phyloP scores from a whole-genome alignment of 345 rosid genomes.

The Orychophragmus violaceus region DNA sequence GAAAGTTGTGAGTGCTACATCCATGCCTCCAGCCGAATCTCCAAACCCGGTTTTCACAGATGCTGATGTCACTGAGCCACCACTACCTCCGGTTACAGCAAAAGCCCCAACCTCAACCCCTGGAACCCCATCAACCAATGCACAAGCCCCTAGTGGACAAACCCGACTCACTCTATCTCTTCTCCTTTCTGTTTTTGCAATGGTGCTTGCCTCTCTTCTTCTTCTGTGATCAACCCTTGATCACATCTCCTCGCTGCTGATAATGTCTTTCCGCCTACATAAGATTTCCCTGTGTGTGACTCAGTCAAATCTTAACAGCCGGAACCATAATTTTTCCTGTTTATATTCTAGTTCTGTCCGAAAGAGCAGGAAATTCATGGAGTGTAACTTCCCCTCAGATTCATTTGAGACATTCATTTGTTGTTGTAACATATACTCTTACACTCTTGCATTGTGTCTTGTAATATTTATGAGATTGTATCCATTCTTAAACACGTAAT shows the following conservation, averaged over 20 bases:
- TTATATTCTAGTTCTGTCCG: constrained; percentile 22
- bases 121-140: constrained; percentile 26
- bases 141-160: constrained; percentile 42
- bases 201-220: constrained; percentile 34
- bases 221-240: constrained; percentile 24
- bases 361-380: constrained; percentile 13
- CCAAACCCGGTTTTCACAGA: constrained; percentile 52
- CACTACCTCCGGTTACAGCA: constrained; percentile 39
- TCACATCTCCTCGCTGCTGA: constrained; percentile 11
- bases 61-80: constrained; percentile 57
- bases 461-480: constrained; percentile 7
- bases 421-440: constrained; percentile 25
- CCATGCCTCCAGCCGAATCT: constrained; percentile 64
- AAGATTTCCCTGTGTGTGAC: neutral
- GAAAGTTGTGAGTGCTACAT: neutral
- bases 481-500: constrained; percentile 8
- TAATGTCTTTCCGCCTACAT: neutral
- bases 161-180: constrained; percentile 33
- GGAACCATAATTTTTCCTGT: neutral
- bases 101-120: constrained; percentile 46
- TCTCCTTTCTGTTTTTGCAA: constrained; percentile 39
- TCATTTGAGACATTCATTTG: constrained; percentile 20
- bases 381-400: constrained; percentile 2
- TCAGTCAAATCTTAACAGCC: constrained; percentile 11
- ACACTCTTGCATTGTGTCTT: constrained; percentile 7